phyloP scores from a whole-genome alignment of 2,329 filamentous ascomycete genomes.

The Emergomyces orientalis region DNA sequence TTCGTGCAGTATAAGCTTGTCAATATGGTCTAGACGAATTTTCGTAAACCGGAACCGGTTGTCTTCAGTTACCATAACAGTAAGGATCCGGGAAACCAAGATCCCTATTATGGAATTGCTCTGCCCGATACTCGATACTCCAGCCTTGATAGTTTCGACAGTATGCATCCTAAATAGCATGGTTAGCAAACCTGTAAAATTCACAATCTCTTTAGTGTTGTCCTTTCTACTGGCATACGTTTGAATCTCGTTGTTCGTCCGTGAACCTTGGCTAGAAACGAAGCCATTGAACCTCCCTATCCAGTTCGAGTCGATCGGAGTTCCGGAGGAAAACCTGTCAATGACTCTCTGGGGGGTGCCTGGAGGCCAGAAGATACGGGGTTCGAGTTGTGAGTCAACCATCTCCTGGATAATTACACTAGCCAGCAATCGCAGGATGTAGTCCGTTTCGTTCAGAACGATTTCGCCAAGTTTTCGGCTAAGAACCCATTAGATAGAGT shows the following conservation, averaged over 20 bases:
- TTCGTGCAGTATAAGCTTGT: not conserved
- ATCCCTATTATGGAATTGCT: not conserved
- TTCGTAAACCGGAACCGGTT: conserved; percentile 6
- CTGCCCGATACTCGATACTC: not conserved
- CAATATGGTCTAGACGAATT: conserved; percentile 3
- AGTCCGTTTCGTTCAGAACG: conserved; percentile 14
- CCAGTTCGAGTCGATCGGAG: not conserved
- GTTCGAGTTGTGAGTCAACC: conserved; percentile 2
- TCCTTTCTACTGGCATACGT: not conserved
- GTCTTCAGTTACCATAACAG: not conserved
- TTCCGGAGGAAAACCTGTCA: not conserved
- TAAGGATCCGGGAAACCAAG: conserved; percentile 1
- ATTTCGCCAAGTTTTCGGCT: conserved; percentile 12
- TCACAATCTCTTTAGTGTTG: not conserved
- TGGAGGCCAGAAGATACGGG: conserved; percentile 9
- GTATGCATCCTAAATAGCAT: not conserved
- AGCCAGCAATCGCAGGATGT: conserved; percentile 17
- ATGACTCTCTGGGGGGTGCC: not conserved
- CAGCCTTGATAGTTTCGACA: not conserved
- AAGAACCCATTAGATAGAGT: not conserved
- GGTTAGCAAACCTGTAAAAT: not conserved
- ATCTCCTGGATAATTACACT: conserved; percentile 17
- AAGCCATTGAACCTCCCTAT: not conserved
- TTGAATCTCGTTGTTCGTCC: not conserved
- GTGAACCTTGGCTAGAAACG: not conserved